Evolutionary conservation across 805 yeast genomes (phyloP), one percentile per base, ranked within the genome.

Genomic region (Teunomyces aglyptinius): DNA sequence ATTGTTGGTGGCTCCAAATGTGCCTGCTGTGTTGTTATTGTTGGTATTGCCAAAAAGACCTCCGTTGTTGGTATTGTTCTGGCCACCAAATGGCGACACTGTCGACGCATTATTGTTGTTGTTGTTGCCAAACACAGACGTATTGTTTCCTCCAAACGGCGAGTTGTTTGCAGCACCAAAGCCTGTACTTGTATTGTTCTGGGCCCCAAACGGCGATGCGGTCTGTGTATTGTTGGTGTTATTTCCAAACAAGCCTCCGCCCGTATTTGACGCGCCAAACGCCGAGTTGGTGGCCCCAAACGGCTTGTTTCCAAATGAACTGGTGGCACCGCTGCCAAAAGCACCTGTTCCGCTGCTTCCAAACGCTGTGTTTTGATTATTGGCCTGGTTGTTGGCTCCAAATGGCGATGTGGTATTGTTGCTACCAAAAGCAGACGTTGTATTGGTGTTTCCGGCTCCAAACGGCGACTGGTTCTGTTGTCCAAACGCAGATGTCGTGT

Each of bases 201-300:
- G 46, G 27, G 33, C 45, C 1, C 69, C 69, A 53, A 64, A 64
- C 16, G 63, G 60, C 2, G 52, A 59, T 12, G 52, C 49, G 12
- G 52, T 41, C 15, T 43, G 41, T 38, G 49, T 27, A 51, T 44
- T 49, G 11, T 52, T 52, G n/a, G 60, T 45, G 15, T 38, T 36
- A 29, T 63, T 58, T 31, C 81, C 81, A 56, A 78, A 78, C 29
- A 68, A 58, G 3, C 75, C 71, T 43, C 54, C 55, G 2, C 49
- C 28, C 18, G 44, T 46, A 41, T 50, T 53, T 39, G 36, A 26
- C 10, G 42, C 45, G 5, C 56, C 57, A 38, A 51, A 51, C 8
- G 55, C 55, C 19, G 53, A 48, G 15, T 44, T 44, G 56, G 54
- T 56, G 15, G 34, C 28, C 31, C 51, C 52, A 6, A 31, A 31